Evolutionary conservation across 1,284 basidiomycete genomes (phyloP).

Genomic region (Cryptococcus hybrid): DNA sequence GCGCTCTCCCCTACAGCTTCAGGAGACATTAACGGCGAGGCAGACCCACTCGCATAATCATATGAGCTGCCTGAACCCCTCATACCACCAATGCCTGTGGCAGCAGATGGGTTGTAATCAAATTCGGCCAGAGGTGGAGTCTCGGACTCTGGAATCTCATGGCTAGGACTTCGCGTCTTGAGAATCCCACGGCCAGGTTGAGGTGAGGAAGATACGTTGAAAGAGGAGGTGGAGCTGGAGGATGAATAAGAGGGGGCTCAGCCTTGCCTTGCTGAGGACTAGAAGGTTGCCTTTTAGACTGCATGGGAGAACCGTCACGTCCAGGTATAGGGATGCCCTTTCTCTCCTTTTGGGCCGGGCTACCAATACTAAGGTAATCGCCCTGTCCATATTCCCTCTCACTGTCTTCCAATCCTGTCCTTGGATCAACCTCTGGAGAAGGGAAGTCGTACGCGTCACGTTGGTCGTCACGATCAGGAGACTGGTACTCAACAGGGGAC

Average conservation of each 20-base stretch:
- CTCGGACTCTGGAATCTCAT: constrained; percentile 25
- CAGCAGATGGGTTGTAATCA: constrained; percentile 50
- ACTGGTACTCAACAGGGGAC: constrained; percentile 55
- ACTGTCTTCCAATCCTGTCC: constrained; percentile 55
- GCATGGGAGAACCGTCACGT: neutral
- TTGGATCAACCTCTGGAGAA: constrained; percentile 26
- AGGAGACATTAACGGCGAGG: constrained; percentile 21
- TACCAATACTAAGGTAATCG: constrained; percentile 60
- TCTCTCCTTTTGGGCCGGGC: constrained; percentile 1
- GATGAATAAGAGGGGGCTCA: constrained; percentile 19
- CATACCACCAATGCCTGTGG: constrained; percentile 50
- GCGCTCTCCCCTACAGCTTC: constrained; percentile 27
- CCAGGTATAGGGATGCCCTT: neutral
- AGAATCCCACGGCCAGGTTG: constrained; percentile 38
- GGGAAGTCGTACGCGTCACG: constrained; percentile 38
- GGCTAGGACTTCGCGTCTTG: constrained; percentile 41
- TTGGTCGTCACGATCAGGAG: constrained; percentile 19
- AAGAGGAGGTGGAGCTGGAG: constrained; percentile 28
- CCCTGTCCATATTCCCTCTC: constrained; percentile 46
- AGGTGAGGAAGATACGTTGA: constrained; percentile 24
- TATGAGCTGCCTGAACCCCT: constrained; percentile 17
- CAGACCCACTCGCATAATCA: constrained; percentile 17
- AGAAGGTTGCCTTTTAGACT: neutral
- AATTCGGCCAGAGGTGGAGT: constrained; percentile 39
- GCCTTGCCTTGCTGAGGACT: neutral